phyloP scores from a whole-genome alignment of 2,329 filamentous ascomycete species.

The Aspergillus sp. region DNA sequence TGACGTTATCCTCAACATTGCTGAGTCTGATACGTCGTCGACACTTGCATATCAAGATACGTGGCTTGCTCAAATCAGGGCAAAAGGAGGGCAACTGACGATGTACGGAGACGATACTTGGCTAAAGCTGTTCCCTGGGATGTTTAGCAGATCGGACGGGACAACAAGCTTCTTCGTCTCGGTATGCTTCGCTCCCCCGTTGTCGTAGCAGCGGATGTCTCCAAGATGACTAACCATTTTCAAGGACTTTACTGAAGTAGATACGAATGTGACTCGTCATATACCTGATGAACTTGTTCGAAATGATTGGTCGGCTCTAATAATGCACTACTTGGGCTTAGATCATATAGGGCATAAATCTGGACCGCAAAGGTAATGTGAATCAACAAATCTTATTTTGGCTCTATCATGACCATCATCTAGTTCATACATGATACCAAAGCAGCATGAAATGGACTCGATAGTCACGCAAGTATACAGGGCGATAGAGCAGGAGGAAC shows the following conservation, averaged over 20 bases:
- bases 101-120: slow-evolving; percentile 99
- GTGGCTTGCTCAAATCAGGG: slow-evolving; percentile 91
- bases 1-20: slow-evolving; percentile 93
- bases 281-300: slow-evolving; percentile 71
- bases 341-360: slow-evolving; percentile 98
- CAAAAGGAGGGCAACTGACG: slow-evolving; percentile 72
- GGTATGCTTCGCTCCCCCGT: slow-evolving; percentile 54
- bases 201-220: background rate
- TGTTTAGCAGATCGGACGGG: slow-evolving; percentile 83
- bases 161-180: slow-evolving; percentile 98
- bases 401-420: slow-evolving; percentile 17
- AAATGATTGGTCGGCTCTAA: slow-evolving; percentile 87
- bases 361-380: slow-evolving; percentile 70
- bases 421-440: slow-evolving; percentile 86
- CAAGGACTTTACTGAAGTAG: slow-evolving; percentile 95
- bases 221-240: slow-evolving; percentile 12
- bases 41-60: slow-evolving; percentile 87
- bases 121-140: slow-evolving; percentile 91
- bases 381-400: background rate
- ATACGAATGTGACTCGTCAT: slow-evolving; percentile 94
- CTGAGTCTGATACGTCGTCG: slow-evolving; percentile 88
- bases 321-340: slow-evolving; percentile 91
- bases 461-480: slow-evolving; percentile 75
- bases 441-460: slow-evolving; percentile 89
- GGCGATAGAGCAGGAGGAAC: slow-evolving; percentile 67